phyloP scores from a whole-genome alignment of 75 land plant genomes.

The Picea glauca region DNA sequence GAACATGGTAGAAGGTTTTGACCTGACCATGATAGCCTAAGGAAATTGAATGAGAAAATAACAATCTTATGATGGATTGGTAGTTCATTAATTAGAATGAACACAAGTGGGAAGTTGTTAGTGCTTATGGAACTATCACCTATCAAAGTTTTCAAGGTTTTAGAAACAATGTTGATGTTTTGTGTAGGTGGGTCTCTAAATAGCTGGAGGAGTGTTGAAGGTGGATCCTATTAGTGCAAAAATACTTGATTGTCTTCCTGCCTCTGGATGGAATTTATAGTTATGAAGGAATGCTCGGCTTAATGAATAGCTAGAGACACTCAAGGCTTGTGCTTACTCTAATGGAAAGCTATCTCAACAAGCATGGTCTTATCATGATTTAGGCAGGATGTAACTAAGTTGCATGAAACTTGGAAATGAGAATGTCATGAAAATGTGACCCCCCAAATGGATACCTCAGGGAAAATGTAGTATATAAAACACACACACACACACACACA shows the following conservation, averaged over 20 bases:
- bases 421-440: too few relatives aligned
- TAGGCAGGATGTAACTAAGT: slow-evolving; percentile 32
- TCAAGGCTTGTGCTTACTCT: slow-evolving; percentile 95
- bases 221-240: slow-evolving; percentile 95
- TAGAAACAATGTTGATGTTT: not conserved
- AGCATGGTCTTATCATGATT: slow-evolving; percentile 96
- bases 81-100: too few relatives aligned
- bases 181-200: slow-evolving; percentile 64
- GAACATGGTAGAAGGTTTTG: too few relatives aligned
- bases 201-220: slow-evolving; percentile 59
- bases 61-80: too few relatives aligned
- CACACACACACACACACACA: too few relatives aligned
- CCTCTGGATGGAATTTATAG: slow-evolving; percentile 78
- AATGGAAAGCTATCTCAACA: slow-evolving; percentile 97
- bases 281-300: slow-evolving; percentile 95
- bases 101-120: too few relatives aligned
- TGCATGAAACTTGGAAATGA: too few relatives aligned
- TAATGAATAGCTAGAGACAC: slow-evolving; percentile 98
- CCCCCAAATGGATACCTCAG: too few relatives aligned
- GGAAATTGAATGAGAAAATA: too few relatives aligned
- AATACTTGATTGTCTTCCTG: slow-evolving; percentile 92
- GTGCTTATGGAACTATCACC: too few relatives aligned
- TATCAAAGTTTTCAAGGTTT: not conserved
- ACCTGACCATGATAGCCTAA: too few relatives aligned
- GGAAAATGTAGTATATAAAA: too few relatives aligned